phyloP scores from a whole-genome alignment of 331 rosid genomes.

The Rhamnella rubrinervis region DNA sequence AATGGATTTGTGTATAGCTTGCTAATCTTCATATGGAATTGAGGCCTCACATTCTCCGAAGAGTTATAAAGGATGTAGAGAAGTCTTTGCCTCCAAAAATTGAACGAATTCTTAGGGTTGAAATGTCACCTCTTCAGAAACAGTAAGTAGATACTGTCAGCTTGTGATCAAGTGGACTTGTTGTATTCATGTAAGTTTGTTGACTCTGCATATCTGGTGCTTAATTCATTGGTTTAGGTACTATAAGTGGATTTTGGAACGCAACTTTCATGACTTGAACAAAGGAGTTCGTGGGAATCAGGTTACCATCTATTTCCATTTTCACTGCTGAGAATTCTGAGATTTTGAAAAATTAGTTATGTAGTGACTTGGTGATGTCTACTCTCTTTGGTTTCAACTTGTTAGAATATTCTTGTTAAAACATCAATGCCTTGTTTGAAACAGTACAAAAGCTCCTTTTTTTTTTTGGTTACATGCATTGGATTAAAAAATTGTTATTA shows the following conservation, averaged over 20 bases:
- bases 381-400: no score
- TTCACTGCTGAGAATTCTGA: background rate
- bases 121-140: slow-evolving; percentile 99
- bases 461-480: no score
- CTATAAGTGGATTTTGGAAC: slow-evolving; percentile 99
- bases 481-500: no score
- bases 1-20: slow-evolving; percentile 53
- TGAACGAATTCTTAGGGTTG: slow-evolving; percentile 96
- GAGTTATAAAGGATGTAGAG: slow-evolving; percentile 98
- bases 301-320: slow-evolving; percentile 44
- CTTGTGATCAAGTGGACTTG: slow-evolving; percentile 3
- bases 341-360: background rate
- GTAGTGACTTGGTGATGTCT: no score
- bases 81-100: slow-evolving; percentile 99
- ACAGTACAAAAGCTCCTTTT: no score
- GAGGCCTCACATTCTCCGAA: slow-evolving; percentile 97
- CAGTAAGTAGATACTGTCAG: slow-evolving; percentile 55
- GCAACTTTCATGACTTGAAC: slow-evolving; percentile 95
- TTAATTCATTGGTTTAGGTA: slow-evolving; percentile 56
- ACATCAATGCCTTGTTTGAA: no score
- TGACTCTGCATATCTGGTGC: slow-evolving; percentile 15
- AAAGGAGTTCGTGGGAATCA: slow-evolving; percentile 99
- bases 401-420: no score
- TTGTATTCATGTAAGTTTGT: slow-evolving; percentile 5
- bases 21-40: slow-evolving; percentile 97